phyloP scores from a whole-genome alignment of 139 green algal genomes.

The Pedinophyceae sp. region DNA sequence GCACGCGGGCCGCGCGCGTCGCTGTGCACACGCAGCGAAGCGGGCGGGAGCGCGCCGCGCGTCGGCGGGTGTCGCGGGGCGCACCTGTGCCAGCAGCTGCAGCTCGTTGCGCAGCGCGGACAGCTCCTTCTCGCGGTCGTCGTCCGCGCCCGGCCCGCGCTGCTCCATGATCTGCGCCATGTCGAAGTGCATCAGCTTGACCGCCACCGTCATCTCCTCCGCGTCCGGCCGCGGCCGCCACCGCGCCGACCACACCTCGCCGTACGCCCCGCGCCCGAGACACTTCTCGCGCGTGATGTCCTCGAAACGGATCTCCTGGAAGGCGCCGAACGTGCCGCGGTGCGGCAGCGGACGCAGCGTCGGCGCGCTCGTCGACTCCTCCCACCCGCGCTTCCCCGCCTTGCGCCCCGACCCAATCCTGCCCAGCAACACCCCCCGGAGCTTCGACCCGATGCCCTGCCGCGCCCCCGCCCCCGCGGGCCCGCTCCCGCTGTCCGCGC shows the following conservation, averaged over 20 bases:
- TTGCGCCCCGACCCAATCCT: too few species aligned
- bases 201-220: background rate
- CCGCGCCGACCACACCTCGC: background rate
- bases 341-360: too few species aligned
- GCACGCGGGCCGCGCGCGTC: background rate
- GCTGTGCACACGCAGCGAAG: background rate
- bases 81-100: background rate
- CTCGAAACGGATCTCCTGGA: background rate
- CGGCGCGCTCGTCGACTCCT: too few species aligned
- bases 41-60: too few species aligned
- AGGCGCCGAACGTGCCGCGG: too few species aligned
- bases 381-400: too few species aligned
- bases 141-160: too few species aligned
- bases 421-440: too few species aligned
- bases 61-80: too few species aligned
- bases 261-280: background rate
- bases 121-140: background rate
- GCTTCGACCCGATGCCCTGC: too few species aligned
- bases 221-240: background rate
- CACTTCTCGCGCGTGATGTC: background rate
- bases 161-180: background rate
- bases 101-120: background rate
- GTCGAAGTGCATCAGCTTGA: background rate
- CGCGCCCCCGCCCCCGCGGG: too few species aligned
- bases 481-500: too few species aligned